Evolutionary conservation across 1,139 yeast species (phyloP), one percentile per base, ranked within the genome.

Genomic region (Diutina scorzettiae): DNA sequence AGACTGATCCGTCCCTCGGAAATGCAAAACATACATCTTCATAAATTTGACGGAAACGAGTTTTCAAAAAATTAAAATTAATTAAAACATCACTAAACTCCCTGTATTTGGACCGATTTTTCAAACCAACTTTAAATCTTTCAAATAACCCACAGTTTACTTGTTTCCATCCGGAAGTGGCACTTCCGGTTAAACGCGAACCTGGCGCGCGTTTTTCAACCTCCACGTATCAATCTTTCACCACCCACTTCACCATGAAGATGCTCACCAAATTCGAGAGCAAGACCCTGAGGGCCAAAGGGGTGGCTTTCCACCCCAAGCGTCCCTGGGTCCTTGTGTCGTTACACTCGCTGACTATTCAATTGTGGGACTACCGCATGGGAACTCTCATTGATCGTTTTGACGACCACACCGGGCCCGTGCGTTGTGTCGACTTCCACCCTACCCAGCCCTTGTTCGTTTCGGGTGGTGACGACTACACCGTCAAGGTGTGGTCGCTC

Each of bases 351-450:
- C 86, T 96, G 25, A 86, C 96, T 17, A 89, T 91, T 59, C 98
- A 91, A 63, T 71, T 91, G 50, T 93, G 99, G 99, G 99, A 93
- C 62, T 93, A 93, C 64, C 80, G 99, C 58, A 93, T 93, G 98
- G 99, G 99, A 41, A 87, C 97, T 2, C 69, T 93, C 56, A 81
- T 93, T 59, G 98, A 89, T 60, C 75, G 96, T 46, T 93, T 87
- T 57, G 98, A 93, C 63, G 98, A 91, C 53, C 99, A 93, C 58
- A 96, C 85, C 53, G 99, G 98, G 23, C 97, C 98, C 5, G 98
- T 93, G 28, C 78, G 98, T 63, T 81, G 91, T 49, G 85, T 93
- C 40, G 91, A 81, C 58, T 91, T 93, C 73, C 99, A 93, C 63
- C 96, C 96, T 46, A 87, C 97, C 5, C 98, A 93, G 63, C 97